Evolutionary conservation across 2,329 filamentous ascomycete species (phyloP).

Genomic region (Nakataea oryzae): DNA sequence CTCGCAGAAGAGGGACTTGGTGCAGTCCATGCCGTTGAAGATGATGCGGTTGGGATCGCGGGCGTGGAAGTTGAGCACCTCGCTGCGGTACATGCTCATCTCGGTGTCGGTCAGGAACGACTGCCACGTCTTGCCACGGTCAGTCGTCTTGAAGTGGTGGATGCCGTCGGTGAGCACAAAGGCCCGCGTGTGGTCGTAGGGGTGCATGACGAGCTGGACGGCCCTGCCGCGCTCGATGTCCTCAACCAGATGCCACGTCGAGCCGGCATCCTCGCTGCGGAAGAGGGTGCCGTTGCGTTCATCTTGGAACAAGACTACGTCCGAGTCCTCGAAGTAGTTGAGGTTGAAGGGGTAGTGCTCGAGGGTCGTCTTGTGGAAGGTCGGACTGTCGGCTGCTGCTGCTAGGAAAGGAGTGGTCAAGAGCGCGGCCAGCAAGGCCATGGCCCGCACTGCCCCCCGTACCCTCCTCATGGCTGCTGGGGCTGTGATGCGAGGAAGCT

Average conservation of each 20-base stretch:
- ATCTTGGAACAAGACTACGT: constrained; percentile 70
- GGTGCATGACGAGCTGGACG: constrained; percentile 61
- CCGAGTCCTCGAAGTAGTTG: constrained; percentile 86
- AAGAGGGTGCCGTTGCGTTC: constrained; percentile 53
- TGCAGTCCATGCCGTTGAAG: constrained; percentile 65
- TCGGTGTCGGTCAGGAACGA: constrained; percentile 54
- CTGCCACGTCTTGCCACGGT: constrained; percentile 74
- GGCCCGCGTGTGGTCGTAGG: constrained; percentile 67
- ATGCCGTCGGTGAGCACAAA: constrained; percentile 63
- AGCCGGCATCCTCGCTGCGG: constrained; percentile 72
- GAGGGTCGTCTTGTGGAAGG: constrained; percentile 55
- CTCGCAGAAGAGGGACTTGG: constrained; percentile 47
- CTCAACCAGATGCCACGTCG: constrained; percentile 58
- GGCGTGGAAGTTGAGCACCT: constrained; percentile 68
- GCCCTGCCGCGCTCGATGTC: constrained; percentile 54
- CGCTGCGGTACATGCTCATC: constrained; percentile 41
- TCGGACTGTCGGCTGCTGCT: constrained; percentile 52
- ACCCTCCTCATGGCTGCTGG: constrained; percentile 41
- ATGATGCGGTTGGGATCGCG: constrained; percentile 75
- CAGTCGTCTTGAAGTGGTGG: constrained; percentile 72
- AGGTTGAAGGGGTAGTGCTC: constrained; percentile 56
- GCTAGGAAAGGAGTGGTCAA: constrained; percentile 29
- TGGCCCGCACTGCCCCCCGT: constrained; percentile 32
- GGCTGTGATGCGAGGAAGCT: constrained; percentile 17
- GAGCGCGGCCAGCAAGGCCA: constrained; percentile 37